Base-by-base conservation (phyloP, 2,329 filamentous ascomycete genomes). In the Stagonosporopsis cucurbitacearum region DNA sequence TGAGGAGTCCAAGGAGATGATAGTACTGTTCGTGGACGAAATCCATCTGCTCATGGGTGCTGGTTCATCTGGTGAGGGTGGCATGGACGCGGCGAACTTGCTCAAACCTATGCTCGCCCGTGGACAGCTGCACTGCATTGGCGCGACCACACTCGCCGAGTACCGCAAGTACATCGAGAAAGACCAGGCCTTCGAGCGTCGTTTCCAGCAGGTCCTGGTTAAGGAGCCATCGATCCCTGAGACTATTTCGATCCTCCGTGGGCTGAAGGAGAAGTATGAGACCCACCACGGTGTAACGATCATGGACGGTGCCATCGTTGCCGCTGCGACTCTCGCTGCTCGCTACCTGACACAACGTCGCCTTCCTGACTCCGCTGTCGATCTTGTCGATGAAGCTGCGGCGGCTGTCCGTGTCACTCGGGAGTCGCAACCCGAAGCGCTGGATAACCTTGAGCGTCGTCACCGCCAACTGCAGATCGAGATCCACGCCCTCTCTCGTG, bases 131-230 rank as follows among this genome's bases (percentile, higher is more conserved):
- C 95, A 99, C 82, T 99, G 95, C 72, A 98, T 99, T 62, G 95
- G 95, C 76, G 95, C 95, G 6, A 99, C 95, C 2, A 99, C 95
- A 1, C 84, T 99, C 55, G 87, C 88, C 59, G 95, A 99, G 76
- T 99, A 99, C 79, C 87, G 95, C 71, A 99, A 99, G 77, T 98
- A 99, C 78, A 96, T 99, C 62, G 95, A 99, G 77, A 99, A 99
- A 79, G 95, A 99, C 70, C 90, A 92, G 41, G 95, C 95, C 42
- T 99, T 99, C 74, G 95, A 99, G 78, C 91, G 95, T 77, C 91
- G 95, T 76, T 99, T 99, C 84, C 95, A 99, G 76, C 95, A 99
- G 77, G 95, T 99, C 35, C 78, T 99, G 40, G 94, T 98, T 75
- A 97, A 97, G 80, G 95, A 99, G 74, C 95, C 95, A 2, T 84